Conservation (phyloP, 257 asterid genomes). For the Gentiana macrophylla region DNA sequence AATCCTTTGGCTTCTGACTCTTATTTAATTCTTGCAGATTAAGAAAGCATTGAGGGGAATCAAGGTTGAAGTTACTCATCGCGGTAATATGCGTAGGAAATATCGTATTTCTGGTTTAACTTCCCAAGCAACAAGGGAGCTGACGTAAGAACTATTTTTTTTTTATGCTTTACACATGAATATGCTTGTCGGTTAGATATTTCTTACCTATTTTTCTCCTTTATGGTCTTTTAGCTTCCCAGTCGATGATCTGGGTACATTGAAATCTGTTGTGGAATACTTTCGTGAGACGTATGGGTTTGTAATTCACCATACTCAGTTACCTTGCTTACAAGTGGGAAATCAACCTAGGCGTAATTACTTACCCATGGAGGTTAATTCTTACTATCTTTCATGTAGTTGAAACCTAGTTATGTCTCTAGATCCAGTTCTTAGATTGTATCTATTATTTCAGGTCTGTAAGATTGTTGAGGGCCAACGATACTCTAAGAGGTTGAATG, state of each 20-base stretch:
- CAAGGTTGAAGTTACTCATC: conserved; percentile 92
- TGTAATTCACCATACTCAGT: conserved; percentile 61
- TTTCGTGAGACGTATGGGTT: conserved; percentile 76
- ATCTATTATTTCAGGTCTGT: conserved; percentile 50
- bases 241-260: conserved; percentile 78
- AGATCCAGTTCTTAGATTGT: neutral
- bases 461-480: conserved; percentile 95
- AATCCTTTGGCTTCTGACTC: neutral
- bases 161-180: no score
- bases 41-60: conserved; percentile 95
- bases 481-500: conserved; percentile 85
- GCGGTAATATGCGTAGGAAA: conserved; percentile 92
- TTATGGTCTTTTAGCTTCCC: conserved; percentile 49
- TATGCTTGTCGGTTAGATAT: no score
- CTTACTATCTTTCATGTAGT: neutral
- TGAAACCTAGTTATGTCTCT: neutral
- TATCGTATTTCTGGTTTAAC: conserved; percentile 90
- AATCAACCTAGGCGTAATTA: conserved; percentile 80
- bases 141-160: conserved; percentile 47
- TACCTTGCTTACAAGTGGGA: conserved; percentile 97
- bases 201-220: neutral
- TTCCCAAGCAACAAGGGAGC: conserved; percentile 83
- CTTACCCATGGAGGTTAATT: conserved; percentile 83
- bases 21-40: conserved; percentile 34
- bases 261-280: conserved; percentile 78